Evolutionary conservation across 2,329 filamentous ascomycete genomes (phyloP).

Genomic region (Aspergillus novoparasiticus): DNA sequence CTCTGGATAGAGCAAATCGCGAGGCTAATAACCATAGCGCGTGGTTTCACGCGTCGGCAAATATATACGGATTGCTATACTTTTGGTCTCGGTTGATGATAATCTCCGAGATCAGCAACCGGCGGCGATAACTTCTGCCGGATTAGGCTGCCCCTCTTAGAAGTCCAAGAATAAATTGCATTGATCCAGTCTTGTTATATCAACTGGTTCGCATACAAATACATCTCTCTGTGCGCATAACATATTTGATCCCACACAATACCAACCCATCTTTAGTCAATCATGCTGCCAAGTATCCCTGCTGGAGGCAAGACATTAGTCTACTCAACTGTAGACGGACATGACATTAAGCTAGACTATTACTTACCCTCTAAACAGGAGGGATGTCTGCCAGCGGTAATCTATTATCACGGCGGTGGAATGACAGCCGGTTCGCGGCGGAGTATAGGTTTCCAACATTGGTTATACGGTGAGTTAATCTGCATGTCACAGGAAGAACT

Average conservation of each 20-base stretch:
- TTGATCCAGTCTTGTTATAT: not conserved
- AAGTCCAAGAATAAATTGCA: not conserved
- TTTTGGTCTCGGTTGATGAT: no score
- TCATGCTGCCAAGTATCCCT: not conserved
- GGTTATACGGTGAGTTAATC: constrained; percentile 19
- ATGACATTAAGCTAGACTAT: constrained; percentile 26
- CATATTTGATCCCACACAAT: not conserved
- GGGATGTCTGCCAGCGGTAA: constrained; percentile 20
- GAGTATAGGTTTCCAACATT: constrained; percentile 10
- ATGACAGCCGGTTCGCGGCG: constrained; percentile 27
- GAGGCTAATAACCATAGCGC: no score
- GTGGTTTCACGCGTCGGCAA: no score
- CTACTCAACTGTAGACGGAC: constrained; percentile 21
- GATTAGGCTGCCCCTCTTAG: not conserved
- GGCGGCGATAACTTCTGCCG: not conserved
- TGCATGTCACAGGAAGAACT: not conserved
- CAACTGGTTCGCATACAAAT: not conserved
- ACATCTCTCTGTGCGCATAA: not conserved
- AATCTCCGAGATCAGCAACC: no score
- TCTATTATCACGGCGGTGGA: constrained; percentile 28
- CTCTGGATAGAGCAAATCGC: no score
- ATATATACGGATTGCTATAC: no score
- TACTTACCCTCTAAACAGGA: constrained; percentile 14
- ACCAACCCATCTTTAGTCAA: not conserved
- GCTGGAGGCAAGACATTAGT: constrained; percentile 13